Evolutionary conservation across 192 early-diverging fungal species (phyloP).

Genomic region (Pilobolus umbonatus): DNA sequence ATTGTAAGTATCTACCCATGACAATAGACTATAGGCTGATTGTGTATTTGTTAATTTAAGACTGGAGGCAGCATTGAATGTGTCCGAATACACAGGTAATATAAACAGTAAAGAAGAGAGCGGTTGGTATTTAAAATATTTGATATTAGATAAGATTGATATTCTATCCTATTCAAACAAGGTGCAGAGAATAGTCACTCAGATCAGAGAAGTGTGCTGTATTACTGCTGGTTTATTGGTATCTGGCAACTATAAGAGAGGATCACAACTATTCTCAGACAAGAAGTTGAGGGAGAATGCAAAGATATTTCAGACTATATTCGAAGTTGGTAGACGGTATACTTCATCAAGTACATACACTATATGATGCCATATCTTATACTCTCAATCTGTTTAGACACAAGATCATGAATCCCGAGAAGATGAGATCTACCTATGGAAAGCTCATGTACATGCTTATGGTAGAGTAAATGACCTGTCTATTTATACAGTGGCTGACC

Average conservation of each 20-base stretch:
- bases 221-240: conserved; percentile 91
- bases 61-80: conserved; percentile 93
- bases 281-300: conserved; percentile 60
- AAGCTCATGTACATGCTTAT: conserved; percentile 92
- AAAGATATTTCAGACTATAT: conserved; percentile 69
- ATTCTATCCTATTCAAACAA: conserved; percentile 82
- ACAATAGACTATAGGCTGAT: neutral
- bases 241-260: conserved; percentile 73
- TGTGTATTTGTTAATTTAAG: conserved; percentile 1
- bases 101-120: neutral
- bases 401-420: conserved; percentile 94
- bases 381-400: conserved; percentile 32
- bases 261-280: conserved; percentile 68
- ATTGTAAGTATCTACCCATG: conserved; percentile 39
- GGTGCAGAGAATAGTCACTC: conserved; percentile 83
- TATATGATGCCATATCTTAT: neutral
- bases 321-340: conserved; percentile 61
- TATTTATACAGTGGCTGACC: neutral
- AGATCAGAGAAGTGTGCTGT: conserved; percentile 93
- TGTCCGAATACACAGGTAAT: conserved; percentile 60
- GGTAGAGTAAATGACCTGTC: conserved; percentile 27
- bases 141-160: conserved; percentile 46
- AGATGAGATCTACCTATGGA: conserved; percentile 93
- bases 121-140: neutral
- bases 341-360: neutral